Evolutionary conservation across 2,329 filamentous ascomycete genomes (phyloP).

Genomic region (Verticillium zaregamsianum): DNA sequence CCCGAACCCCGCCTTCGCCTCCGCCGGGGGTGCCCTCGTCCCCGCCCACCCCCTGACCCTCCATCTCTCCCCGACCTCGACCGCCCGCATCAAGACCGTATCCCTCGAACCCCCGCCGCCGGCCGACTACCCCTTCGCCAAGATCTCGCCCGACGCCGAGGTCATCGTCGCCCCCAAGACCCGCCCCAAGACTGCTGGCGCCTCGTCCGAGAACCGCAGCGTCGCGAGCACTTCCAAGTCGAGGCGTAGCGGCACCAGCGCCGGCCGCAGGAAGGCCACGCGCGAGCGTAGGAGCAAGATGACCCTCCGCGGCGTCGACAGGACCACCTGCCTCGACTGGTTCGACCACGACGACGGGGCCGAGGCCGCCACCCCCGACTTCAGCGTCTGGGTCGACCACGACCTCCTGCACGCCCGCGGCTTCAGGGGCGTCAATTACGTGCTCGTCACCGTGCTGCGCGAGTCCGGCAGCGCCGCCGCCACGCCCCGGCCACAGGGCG

Average conservation of each 20-base stretch:
- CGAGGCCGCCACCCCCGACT: conserved; percentile 45
- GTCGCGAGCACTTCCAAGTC: conserved; percentile 75
- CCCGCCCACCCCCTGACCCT: conserved; percentile 78
- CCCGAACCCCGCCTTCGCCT: conserved; percentile 72
- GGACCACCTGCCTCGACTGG: conserved; percentile 65
- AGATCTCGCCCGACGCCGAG: conserved; percentile 90
- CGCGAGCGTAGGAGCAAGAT: conserved; percentile 63
- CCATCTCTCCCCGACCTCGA: conserved; percentile 91
- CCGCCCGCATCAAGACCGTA: conserved; percentile 83
- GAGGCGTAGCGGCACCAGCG: conserved; percentile 60
- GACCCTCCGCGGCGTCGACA: conserved; percentile 78
- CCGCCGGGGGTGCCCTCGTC: conserved; percentile 44
- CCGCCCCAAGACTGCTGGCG: conserved; percentile 63
- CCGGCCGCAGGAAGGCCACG: conserved; percentile 37
- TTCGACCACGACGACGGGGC: conserved; percentile 58
- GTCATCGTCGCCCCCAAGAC: conserved; percentile 96
- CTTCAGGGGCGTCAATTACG: conserved; percentile 73
- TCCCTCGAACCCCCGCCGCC: conserved; percentile 74
- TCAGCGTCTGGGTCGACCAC: conserved; percentile 81
- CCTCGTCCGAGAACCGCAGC: conserved; percentile 71
- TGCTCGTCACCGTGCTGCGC: conserved; percentile 47
- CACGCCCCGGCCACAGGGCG: not conserved
- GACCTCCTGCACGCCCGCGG: conserved; percentile 69
- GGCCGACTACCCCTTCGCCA: conserved; percentile 72
- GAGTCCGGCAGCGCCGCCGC: conserved; percentile 1